phyloP scores from a whole-genome alignment of 345 rosid genomes.

The Orychophragmus violaceus region DNA sequence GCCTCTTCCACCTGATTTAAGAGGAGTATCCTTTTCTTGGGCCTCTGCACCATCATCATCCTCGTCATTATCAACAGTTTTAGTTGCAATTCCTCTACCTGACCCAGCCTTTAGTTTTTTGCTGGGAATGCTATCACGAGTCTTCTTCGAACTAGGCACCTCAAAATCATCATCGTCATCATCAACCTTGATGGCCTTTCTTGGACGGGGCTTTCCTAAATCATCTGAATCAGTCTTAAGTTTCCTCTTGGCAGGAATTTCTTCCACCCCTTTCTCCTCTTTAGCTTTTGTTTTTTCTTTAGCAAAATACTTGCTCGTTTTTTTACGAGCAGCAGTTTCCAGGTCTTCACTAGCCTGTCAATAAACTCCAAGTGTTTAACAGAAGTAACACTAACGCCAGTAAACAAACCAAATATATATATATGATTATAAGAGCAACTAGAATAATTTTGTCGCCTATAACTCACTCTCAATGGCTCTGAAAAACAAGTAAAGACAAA shows the following conservation, averaged over 20 bases:
- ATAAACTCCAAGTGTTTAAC: conserved; percentile 17
- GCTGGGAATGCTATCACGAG: conserved; percentile 52
- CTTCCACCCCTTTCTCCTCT: conserved; percentile 46
- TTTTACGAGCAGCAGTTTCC: conserved; percentile 58
- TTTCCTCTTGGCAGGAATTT: conserved; percentile 67
- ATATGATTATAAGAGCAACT: neutral
- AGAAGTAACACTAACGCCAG: neutral
- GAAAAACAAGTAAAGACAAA: neutral
- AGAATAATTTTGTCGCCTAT: neutral
- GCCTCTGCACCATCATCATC: conserved; percentile 54
- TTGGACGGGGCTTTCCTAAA: conserved; percentile 43
- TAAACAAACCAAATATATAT: neutral
- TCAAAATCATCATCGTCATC: conserved; percentile 69
- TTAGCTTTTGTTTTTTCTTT: conserved; percentile 54
- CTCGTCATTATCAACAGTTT: conserved; percentile 40
- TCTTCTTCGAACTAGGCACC: conserved; percentile 38
- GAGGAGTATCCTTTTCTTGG: conserved; percentile 47
- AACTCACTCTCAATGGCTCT: neutral
- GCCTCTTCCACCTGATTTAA: conserved; percentile 71
- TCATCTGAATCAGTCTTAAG: conserved; percentile 31
- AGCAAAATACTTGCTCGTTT: conserved; percentile 94
- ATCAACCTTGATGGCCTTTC: conserved; percentile 44
- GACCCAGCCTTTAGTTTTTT: conserved; percentile 72
- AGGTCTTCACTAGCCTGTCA: conserved; percentile 40
- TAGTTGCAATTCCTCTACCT: conserved; percentile 60